phyloP scores from a whole-genome alignment of 768 basidiomycete species.

The Boletus barrowsii region DNA sequence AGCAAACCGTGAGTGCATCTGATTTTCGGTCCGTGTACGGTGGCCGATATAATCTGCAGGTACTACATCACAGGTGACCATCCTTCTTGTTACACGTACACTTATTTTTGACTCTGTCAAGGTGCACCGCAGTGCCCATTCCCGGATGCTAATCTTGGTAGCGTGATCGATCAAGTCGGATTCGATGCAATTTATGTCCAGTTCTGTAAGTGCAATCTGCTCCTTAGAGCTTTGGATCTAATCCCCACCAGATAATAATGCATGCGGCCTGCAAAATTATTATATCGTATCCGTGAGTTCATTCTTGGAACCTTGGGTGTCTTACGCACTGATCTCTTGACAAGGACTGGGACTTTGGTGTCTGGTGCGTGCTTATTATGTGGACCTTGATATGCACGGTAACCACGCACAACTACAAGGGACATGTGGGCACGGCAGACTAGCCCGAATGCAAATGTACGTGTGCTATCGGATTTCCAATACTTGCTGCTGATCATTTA shows the following conservation, averaged over 20 bases:
- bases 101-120: conserved; percentile 3
- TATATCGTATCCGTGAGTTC: conserved; percentile 49
- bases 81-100: not conserved
- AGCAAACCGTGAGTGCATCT: conserved; percentile 19
- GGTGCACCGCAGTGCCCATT: conserved; percentile 53
- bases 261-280: conserved; percentile 46
- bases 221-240: not conserved
- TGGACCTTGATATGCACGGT: not conserved
- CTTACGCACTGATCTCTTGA: not conserved
- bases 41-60: conserved; percentile 29
- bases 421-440: conserved; percentile 43
- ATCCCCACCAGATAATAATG: conserved; percentile 38
- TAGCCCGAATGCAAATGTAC: conserved; percentile 40
- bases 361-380: conserved; percentile 22
- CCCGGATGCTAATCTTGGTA: conserved; percentile 60
- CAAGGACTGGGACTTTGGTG: conserved; percentile 47
- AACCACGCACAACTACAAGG: conserved; percentile 28
- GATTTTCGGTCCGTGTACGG: not conserved
- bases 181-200: conserved; percentile 79
- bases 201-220: conserved; percentile 39
- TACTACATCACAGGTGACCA: conserved; percentile 56
- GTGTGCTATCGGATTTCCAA: conserved; percentile 1
- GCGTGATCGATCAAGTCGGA: conserved; percentile 54
- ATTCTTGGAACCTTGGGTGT: not conserved
- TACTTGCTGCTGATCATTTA: conserved; percentile 1